A percentile compares a stretch with the other conserved stretches of the same genome.
These are phyloP conservation scores for Ceratobasidium sp. DNA, from an alignment of 1,284 basidiomycete genomes.

Conservation along the genomic window DNA sequence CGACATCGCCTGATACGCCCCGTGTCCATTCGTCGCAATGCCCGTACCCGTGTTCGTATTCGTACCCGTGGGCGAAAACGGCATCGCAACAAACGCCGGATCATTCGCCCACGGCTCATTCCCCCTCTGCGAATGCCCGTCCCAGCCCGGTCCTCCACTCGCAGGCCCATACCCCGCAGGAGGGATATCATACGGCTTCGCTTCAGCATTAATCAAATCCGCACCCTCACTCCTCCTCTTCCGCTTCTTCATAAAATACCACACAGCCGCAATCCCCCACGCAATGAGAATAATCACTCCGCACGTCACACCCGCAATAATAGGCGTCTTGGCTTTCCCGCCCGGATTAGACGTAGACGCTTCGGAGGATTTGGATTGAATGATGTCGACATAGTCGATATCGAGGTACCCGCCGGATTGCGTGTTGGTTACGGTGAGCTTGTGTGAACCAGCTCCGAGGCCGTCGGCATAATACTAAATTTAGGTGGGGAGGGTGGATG, in stretches of 20 bases:
- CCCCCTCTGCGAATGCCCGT: background rate
- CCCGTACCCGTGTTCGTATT: too few species aligned
- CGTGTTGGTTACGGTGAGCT: conserved; percentile 20
- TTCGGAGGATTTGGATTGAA: background rate
- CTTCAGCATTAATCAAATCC: background rate
- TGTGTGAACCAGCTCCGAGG: conserved; percentile 19
- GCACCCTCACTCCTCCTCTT: background rate
- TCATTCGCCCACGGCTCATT: conserved; percentile 17
- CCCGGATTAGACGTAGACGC: background rate
- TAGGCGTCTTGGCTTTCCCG: background rate
- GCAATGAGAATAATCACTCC: background rate
- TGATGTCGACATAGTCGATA: conserved; percentile 28
- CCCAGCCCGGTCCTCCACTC: conserved; percentile 24
- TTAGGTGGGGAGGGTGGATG: too few species aligned
- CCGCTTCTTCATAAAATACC: conserved; percentile 23
- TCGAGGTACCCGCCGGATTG: conserved; percentile 4
- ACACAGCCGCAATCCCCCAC: background rate
- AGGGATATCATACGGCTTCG: conserved; percentile 29
- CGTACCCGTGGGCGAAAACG: too few species aligned
- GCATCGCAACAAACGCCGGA: background rate
- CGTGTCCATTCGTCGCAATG: too few species aligned
- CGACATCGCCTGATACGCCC: too few species aligned
- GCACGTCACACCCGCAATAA: conserved; percentile 22
- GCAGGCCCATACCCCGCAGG: conserved; percentile 24
- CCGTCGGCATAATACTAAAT: conserved; percentile 27